Evolutionary conservation across 176 grass and related monocot genomes (phyloP), one percentile per base, ranked within the genome.

Genomic region (Carex parvula): DNA sequence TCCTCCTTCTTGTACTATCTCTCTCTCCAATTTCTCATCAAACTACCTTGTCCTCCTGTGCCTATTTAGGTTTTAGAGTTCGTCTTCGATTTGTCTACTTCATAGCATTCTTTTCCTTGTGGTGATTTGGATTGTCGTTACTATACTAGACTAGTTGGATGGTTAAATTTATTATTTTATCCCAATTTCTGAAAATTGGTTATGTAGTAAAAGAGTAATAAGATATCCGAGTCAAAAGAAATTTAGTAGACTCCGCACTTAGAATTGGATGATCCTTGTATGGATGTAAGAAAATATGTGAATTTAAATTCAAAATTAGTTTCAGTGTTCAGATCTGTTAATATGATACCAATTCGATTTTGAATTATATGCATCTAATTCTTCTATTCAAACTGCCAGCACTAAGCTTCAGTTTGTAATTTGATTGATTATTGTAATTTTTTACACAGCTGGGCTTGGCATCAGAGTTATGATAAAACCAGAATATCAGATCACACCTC

Each of bases 391-490:
- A n/a, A 57, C 16, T 26, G 3, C 12, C 13, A 7, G 10, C 3
- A 16, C 13, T 57, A 56, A 29, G 22, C 71, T 55, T 76, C 2
- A 55, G 12, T 76, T 76, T 76, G 21, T 78, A 30, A 78, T 33
- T 78, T 57, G 73, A 78, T 55, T 33, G 52, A 18, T 78, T 33
- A 22, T 64, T 68, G 4, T 85, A 52, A 53, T 4, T 60, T 84
- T 29, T 88, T 85, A 29, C 30, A 17, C 72, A 90, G 86, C 86
- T 87, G 88, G 88, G 64, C 84, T 94, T 11, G 92, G 92, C 52
- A 94, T 97, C 86, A 90, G 88, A 75, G 90, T 97, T 79, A 30
- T 53, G 42, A 94, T 97, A 88, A 97, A 94, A 79, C 95, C 95
- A 33, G 92, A 92, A 80, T 97, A 94, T 79, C 87, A 86, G 55